phyloP scores from a whole-genome alignment of 75 land plant species.

The Selaginella tamariscina region DNA sequence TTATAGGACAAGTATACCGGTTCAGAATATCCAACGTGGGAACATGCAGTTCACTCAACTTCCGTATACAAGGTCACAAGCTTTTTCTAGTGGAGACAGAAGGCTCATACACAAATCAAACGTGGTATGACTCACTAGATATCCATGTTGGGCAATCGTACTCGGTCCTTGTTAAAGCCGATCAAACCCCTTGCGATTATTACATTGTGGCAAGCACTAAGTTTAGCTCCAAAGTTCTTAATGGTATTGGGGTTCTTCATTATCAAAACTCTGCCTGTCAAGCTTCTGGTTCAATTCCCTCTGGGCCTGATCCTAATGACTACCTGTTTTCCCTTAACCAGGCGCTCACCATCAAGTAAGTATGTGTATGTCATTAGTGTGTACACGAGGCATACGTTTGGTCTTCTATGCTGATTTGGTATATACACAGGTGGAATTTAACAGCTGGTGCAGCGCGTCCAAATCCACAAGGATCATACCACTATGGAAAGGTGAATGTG shows the following conservation, averaged over 20 bases:
- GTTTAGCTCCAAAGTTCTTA: constrained; percentile 14
- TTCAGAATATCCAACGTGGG: constrained; percentile 34
- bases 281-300: background rate
- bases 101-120: constrained; percentile 44
- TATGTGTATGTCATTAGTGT: constrained; percentile 3
- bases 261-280: background rate
- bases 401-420: background rate
- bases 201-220: constrained; percentile 37
- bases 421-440: constrained; percentile 81
- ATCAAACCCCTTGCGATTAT: constrained; percentile 32
- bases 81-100: constrained; percentile 47
- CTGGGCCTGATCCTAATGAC: constrained; percentile 21
- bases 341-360: constrained; percentile 66
- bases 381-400: too few species aligned
- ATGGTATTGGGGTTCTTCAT: background rate
- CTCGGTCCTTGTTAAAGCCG: constrained; percentile 37
- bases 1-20: constrained; percentile 27
- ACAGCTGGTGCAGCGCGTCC: constrained; percentile 85
- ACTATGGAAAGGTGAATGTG: constrained; percentile 49
- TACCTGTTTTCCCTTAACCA: constrained; percentile 66
- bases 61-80: constrained; percentile 35
- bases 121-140: constrained; percentile 38
- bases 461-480: constrained; percentile 81
- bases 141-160: constrained; percentile 43
- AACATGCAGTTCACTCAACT: constrained; percentile 24